A percentile compares a stretch with the other conserved stretches of the same genome.
Conservation (phyloP, 352 stramenopile genomes). For the Globisporangium spiculum region DNA sequence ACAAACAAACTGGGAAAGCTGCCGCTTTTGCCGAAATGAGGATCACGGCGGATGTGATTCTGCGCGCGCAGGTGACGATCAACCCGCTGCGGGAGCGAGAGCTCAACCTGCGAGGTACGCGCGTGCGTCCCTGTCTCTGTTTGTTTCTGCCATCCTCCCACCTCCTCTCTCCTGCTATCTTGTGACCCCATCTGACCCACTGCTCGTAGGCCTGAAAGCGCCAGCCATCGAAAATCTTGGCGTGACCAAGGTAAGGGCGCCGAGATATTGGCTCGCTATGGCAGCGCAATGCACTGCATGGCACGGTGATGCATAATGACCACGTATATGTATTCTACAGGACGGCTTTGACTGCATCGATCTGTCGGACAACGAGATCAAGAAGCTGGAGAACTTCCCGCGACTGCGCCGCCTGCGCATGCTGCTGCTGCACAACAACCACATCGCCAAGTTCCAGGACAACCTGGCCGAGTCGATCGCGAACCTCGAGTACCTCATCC, state of each 20-base stretch:
- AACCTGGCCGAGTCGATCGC: conserved; percentile 71
- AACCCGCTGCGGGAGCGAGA: conserved; percentile 92
- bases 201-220: conserved; percentile 80
- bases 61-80: conserved; percentile 86
- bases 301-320: background rate
- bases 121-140: background rate
- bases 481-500: conserved; percentile 87
- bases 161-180: background rate
- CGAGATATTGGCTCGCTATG: background rate
- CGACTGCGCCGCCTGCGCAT: conserved; percentile 85
- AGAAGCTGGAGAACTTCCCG: conserved; percentile 94
- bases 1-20: background rate
- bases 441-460: conserved; percentile 85
- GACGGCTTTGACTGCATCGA: conserved; percentile 94
- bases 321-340: conserved; percentile 24
- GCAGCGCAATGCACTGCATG: background rate
- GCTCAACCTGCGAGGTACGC: conserved; percentile 87
- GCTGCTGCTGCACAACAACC: conserved; percentile 92
- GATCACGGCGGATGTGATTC: conserved; percentile 86
- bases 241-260: conserved; percentile 73
- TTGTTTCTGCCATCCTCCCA: no score
- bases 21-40: conserved; percentile 45
- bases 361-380: conserved; percentile 94
- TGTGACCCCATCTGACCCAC: conserved; percentile 23
- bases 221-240: conserved; percentile 92